Evolutionary conservation across 78 protist species (phyloP).

Genomic region (Cavenderia fasciculata): DNA sequence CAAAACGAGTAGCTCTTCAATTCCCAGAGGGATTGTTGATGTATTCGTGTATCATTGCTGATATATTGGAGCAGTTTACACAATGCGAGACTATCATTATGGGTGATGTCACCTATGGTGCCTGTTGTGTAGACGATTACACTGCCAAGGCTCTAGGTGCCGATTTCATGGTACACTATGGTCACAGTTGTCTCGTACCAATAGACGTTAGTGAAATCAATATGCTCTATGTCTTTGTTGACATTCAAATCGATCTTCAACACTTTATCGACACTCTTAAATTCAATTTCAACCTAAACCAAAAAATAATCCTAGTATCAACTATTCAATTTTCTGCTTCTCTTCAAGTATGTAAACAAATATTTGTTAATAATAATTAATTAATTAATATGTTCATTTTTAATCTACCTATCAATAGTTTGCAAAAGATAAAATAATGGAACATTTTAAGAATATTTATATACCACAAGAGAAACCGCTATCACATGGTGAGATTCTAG

Average conservation of each 20-base stretch:
- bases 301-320: conserved; percentile 77
- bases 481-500: conserved; percentile 96
- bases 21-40: conserved; percentile 98
- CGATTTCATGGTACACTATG: conserved; percentile 98
- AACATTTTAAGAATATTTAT: conserved; percentile 31
- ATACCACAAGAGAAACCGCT: conserved; percentile 96
- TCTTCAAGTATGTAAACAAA: conserved; percentile 70
- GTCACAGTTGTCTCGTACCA: conserved; percentile 96
- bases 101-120: conserved; percentile 99
- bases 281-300: conserved; percentile 67
- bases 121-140: conserved; percentile 99
- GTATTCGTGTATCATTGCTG: conserved; percentile 93
- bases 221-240: conserved; percentile 96
- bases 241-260: conserved; percentile 88
- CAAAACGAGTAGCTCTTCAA: conserved; percentile 95
- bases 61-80: conserved; percentile 90
- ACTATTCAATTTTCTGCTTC: conserved; percentile 95
- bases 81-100: conserved; percentile 87
- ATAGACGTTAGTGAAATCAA: conserved; percentile 71
- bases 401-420: conserved; percentile 11
- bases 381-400: background rate
- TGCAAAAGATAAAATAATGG: conserved; percentile 35
- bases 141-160: conserved; percentile 96
- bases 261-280: conserved; percentile 92
- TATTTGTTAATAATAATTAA: background rate